Conservation (phyloP, 2,329 filamentous ascomycete genomes). For the Onygena corvina region DNA sequence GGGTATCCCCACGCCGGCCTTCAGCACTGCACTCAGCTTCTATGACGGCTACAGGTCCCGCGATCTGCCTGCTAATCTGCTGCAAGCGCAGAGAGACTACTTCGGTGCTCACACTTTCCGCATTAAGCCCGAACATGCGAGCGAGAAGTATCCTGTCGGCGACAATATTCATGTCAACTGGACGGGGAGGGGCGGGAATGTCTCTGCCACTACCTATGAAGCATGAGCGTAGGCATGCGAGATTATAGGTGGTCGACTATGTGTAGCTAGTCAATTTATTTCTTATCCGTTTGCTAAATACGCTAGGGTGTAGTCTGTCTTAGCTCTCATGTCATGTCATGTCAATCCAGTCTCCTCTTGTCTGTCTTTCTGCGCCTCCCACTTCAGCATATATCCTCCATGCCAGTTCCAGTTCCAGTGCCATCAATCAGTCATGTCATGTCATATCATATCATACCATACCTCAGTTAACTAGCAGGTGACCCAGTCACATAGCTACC, state of each 20-base stretch:
- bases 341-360: no score
- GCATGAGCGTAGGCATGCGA: constrained; percentile 50
- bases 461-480: no score
- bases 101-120: constrained; percentile 90
- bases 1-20: constrained; percentile 90
- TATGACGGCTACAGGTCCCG: constrained; percentile 98
- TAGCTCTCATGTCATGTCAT: no score
- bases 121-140: constrained; percentile 70
- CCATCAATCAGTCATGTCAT: no score
- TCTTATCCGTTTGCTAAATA: no score
- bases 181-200: constrained; percentile 94
- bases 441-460: no score
- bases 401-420: no score
- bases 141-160: constrained; percentile 66
- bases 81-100: constrained; percentile 99
- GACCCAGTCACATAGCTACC: no score
- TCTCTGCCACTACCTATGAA: constrained; percentile 94
- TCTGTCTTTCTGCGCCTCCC: no score
- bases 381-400: no score
- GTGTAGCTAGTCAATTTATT: neutral
- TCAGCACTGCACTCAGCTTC: constrained; percentile 95
- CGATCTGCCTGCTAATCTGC: constrained; percentile 92
- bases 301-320: no score
- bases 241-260: neutral
- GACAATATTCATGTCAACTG: constrained; percentile 98